Base-by-base conservation (phyloP, 1,284 basidiomycete genomes). In the Thelephora terrestris region DNA sequence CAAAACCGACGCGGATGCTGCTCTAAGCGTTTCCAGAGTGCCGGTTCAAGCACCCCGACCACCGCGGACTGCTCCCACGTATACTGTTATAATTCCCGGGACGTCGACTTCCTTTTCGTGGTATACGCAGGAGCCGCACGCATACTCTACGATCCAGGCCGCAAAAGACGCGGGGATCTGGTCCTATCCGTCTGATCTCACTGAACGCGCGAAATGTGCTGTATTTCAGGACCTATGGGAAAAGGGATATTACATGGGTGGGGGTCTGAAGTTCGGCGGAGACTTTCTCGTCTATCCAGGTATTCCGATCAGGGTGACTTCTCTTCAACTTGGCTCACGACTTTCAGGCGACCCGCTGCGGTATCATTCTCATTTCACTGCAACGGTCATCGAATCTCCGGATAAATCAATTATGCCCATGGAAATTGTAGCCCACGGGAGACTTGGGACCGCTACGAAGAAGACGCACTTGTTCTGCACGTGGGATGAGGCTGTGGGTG, bases 281-380 rank as follows among this genome's bases (percentile, higher is more conserved):
- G 91, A 97, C 58, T 97, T 92, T 64, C 70, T 98, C 37, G 86
- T 97, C 1, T 99, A 99, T 67, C 96, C 96, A 46, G 92, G 91
- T 91, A 57, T 46, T 79, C 67, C 45, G 16, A 17, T 49, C 36
- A 17, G 20, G 17, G 29, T 32, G 7, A 46, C 43, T 29, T 45
- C 27, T 40, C 10, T 47, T 23, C 14, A 14, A 16, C n/a, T 14
- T 35, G 44, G 16, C 43, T 43, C 38, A 5, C 39, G 21, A 5
- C 9, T 5, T 50, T 10, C 49, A 93, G 94, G 94, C 47, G 96
- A 99, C 61, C 93, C 94, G 4, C 67, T 99, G 27, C 77, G 96
- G 16, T 99, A 96, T 63, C 96, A 99, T 59, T 95, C 93, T 1
- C 96, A 99, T 65, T 99, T 97, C 61, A 86, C 88, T 10, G 87